These are phyloP conservation scores for Ramaria rubella DNA, from an alignment of 768 basidiomycete species.

Conservation along the genomic window DNA sequence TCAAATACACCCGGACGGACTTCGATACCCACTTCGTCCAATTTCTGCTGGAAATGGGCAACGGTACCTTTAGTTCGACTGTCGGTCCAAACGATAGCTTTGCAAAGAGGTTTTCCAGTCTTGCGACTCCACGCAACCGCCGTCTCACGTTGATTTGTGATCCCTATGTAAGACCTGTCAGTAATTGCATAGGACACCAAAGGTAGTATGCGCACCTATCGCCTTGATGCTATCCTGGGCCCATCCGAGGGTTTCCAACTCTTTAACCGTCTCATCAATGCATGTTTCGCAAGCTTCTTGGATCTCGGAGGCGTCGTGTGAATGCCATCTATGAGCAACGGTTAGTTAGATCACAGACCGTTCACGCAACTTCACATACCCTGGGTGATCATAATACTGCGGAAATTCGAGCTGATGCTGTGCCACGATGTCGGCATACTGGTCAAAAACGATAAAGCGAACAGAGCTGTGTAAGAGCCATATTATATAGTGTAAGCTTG, in stretches of 20 bases:
- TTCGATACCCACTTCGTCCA: slow-evolving; percentile 70
- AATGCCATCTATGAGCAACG: slow-evolving; percentile 70
- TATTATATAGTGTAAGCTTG: neutral
- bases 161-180: slow-evolving; percentile 40
- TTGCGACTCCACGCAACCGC: slow-evolving; percentile 87
- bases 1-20: slow-evolving; percentile 56
- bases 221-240: slow-evolving; percentile 77
- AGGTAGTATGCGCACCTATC: slow-evolving; percentile 58
- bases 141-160: slow-evolving; percentile 98
- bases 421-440: slow-evolving; percentile 78
- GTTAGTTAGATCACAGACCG: neutral
- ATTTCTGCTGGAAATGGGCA: slow-evolving; percentile 66
- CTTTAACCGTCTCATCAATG: slow-evolving; percentile 62
- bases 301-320: slow-evolving; percentile 85
- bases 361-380: slow-evolving; percentile 37
- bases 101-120: slow-evolving; percentile 84
- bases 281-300: slow-evolving; percentile 66
- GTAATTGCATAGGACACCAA: slow-evolving; percentile 11
- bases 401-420: slow-evolving; percentile 91
- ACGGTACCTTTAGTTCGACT: slow-evolving; percentile 85
- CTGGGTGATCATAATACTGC: slow-evolving; percentile 87
- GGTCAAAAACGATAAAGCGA: slow-evolving; percentile 87
- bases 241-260: slow-evolving; percentile 73
- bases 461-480: slow-evolving; percentile 52
- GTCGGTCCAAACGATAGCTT: slow-evolving; percentile 95